These are phyloP conservation scores for Fusarium sp. DNA, from an alignment of 2,329 filamentous ascomycete genomes.

Conservation along the genomic window DNA sequence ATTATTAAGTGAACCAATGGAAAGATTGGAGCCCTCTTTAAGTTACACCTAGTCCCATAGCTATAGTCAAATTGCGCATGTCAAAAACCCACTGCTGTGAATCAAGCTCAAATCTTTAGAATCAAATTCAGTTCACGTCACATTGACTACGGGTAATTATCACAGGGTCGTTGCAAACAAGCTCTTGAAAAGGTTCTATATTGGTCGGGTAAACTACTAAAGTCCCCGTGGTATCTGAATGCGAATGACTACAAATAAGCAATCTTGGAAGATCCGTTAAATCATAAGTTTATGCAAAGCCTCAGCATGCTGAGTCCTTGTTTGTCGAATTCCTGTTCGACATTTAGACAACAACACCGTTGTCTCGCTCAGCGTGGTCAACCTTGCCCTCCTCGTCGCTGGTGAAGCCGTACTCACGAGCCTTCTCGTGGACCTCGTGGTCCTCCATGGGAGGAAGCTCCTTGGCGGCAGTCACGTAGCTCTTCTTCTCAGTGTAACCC, in stretches of 20 bases:
- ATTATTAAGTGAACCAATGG: too few species aligned
- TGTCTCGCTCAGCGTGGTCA: constrained; percentile 20
- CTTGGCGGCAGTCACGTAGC: constrained; percentile 68
- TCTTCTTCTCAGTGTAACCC: constrained; percentile 69
- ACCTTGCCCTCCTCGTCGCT: constrained; percentile 20
- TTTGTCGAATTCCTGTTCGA: constrained; percentile 1
- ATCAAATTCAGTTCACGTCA: too few species aligned
- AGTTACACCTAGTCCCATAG: too few species aligned
- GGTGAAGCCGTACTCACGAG: constrained; percentile 26
- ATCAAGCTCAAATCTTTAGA: too few species aligned
- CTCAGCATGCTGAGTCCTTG: background rate
- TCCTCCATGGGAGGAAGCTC: constrained; percentile 59
- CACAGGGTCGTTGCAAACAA: background rate
- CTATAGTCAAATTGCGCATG: too few species aligned
- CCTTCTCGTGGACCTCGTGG: constrained; percentile 31
- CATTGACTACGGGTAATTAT: too few species aligned
- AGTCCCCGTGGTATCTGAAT: constrained; percentile 20
- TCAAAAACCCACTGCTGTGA: too few species aligned
- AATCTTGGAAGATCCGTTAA: constrained; percentile 13
- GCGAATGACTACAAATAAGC: constrained; percentile 5
- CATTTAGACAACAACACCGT: constrained; percentile 30
- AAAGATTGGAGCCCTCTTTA: too few species aligned
- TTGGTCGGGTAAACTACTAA: constrained; percentile 12
- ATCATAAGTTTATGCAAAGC: constrained; percentile 1
- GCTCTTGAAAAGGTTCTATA: background rate